Base-by-base conservation (phyloP, 1,284 basidiomycete genomes). In the Cystobasidium pallidum region DNA sequence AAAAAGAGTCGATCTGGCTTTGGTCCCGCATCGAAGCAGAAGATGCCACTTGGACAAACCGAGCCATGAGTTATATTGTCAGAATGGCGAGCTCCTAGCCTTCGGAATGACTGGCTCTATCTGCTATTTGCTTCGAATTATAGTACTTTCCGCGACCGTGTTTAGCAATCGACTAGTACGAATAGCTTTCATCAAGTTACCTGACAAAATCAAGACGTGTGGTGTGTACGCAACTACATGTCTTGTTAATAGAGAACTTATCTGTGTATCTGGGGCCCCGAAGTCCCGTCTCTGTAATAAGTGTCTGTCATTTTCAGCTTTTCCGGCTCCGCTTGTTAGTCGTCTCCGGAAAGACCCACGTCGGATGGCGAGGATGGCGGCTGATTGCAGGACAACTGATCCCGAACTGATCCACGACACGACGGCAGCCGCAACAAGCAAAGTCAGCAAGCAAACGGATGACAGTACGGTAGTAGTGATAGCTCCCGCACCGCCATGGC, bases 11-110 rank as follows among this genome's bases (percentile, higher is more conserved):
- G 68, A 39, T 17, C 28, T 30, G 59, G 51, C 15, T 71, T 63
- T 47, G 68, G 45, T 19, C 68, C 68, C 13, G 68, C 54, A 34
- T 64, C 68, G 6, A 71, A 71, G 52, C 45, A 62, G 24, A 71
- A 71, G 49, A 64, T 64, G 59, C 68, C 68, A 13, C 34, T 59
- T 45, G 68, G 68, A 26, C 67, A 70, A 43, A 62, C 57, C 34
- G 57, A 70, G 28, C 19, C 67, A n/a, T 70, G 26, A 63, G 28
- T n/a, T 3, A 28, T 55, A n/a, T n/a, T n/a, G n/a, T n/a, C n/a
- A n/a, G n/a, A n/a, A n/a, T n/a, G n/a, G n/a, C n/a, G n/a, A n/a
- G n/a, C 13, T 26, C 24, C 15, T 30, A 24, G 26, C 13, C 24
- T 30, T 59, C 19, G 34, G 32, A 39, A 32, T 39, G 30, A 32